These are phyloP conservation scores for Phytophthora pistaciae DNA, from an alignment of 352 stramenopile genomes.

Conservation along the genomic window DNA sequence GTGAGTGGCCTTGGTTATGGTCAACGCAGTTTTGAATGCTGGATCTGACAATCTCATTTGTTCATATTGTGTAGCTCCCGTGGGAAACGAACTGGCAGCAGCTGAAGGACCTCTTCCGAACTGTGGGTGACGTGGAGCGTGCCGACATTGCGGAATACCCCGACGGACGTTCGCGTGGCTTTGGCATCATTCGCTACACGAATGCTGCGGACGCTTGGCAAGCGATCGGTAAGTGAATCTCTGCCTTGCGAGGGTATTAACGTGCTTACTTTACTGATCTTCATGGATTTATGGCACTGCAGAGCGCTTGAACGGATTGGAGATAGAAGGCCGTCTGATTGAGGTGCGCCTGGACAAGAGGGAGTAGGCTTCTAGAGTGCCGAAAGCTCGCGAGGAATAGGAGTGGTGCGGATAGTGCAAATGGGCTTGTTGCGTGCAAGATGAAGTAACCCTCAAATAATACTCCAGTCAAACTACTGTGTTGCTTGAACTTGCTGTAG, in stretches of 20 bases:
- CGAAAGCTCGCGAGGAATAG: conserved; percentile 21
- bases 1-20: conserved; percentile 40
- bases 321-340: conserved; percentile 74
- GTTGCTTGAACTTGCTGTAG: not conserved
- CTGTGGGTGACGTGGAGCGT: conserved; percentile 74
- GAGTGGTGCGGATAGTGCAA: conserved; percentile 25
- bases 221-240: conserved; percentile 66
- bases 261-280: not conserved
- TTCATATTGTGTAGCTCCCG: conserved; percentile 52
- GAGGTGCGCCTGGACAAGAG: conserved; percentile 76
- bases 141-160: conserved; percentile 63
- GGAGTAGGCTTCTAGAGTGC: conserved; percentile 30
- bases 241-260: not conserved
- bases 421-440: conserved; percentile 23
- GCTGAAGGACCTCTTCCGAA: conserved; percentile 74
- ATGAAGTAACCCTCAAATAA: conserved; percentile 26
- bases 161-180: conserved; percentile 74
- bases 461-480: not conserved
- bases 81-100: conserved; percentile 77
- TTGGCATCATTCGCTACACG: conserved; percentile 76
- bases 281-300: not conserved
- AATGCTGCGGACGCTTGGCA: conserved; percentile 53
- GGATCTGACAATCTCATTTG: conserved; percentile 9
- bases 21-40: not conserved
- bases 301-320: conserved; percentile 73